Conservation (phyloP, 306 rosid species). For the Lathyrus aphaca region DNA sequence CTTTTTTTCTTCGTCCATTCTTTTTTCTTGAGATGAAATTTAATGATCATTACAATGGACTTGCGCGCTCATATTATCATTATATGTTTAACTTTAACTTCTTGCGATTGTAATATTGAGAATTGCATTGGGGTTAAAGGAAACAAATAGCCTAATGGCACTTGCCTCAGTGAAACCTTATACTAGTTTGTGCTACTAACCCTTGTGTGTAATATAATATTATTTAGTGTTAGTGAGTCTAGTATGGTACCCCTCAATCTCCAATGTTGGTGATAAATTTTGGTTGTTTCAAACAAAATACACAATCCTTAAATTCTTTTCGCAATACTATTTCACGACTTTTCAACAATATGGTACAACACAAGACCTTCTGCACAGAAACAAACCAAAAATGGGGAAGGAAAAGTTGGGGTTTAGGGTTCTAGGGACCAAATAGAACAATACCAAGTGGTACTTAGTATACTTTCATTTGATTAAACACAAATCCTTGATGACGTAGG, state of each 20-base stretch:
- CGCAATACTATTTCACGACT: too few species aligned
- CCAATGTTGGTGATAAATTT: not conserved
- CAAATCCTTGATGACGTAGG: too few species aligned
- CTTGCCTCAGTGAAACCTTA: not conserved
- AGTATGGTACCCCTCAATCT: not conserved
- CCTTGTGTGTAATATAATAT: slow-evolving; percentile 27
- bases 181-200: not conserved
- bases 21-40: not conserved
- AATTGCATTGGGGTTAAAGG: not conserved
- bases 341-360: too few species aligned
- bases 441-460: not conserved
- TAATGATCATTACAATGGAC: not conserved
- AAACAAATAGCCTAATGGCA: not conserved
- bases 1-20: too few species aligned
- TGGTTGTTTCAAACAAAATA: not conserved
- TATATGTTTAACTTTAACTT: not conserved
- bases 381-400: too few species aligned
- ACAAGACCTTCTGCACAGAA: too few species aligned
- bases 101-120: slow-evolving; percentile 1
- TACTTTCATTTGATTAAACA: not conserved
- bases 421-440: too few species aligned
- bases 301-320: too few species aligned
- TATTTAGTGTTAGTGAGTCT: too few species aligned
- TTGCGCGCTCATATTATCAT: not conserved
- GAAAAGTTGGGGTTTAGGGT: too few species aligned